Conservation (phyloP, 2,329 filamentous ascomycete genomes). For the Botryotinia globosa region DNA sequence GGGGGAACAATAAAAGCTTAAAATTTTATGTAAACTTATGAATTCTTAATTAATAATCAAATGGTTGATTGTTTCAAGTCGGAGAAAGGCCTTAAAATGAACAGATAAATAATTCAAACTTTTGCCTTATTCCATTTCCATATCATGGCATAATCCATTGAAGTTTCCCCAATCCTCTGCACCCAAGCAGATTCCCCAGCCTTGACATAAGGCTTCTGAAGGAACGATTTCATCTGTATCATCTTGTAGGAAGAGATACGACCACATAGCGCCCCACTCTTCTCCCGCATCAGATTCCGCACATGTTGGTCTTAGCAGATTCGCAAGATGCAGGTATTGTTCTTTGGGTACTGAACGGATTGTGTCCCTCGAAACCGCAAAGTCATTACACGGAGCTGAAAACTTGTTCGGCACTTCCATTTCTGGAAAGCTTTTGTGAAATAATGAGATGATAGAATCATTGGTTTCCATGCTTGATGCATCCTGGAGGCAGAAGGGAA, state of each 20-base stretch:
- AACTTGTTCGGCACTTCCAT: neutral
- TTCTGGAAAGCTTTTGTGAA: neutral
- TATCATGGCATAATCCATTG: neutral
- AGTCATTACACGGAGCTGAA: neutral
- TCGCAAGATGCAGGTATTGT: constrained; percentile 2
- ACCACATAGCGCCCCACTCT: constrained; percentile 8
- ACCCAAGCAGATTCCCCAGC: neutral
- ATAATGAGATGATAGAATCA: neutral
- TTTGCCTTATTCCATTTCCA: neutral
- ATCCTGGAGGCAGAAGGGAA: constrained; percentile 11
- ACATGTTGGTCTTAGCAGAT: neutral
- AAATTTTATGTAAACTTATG: neutral
- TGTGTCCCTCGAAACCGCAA: neutral
- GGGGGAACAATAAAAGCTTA: neutral
- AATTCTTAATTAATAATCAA: neutral
- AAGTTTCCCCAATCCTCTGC: neutral
- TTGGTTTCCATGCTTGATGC: neutral
- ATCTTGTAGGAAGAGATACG: neutral
- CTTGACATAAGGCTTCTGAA: constrained; percentile 1
- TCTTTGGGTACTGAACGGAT: neutral
- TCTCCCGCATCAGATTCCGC: neutral
- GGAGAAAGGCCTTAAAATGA: neutral
- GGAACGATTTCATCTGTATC: neutral
- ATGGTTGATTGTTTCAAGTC: neutral
- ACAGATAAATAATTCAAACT: neutral